Conservation (phyloP, 2,329 filamentous ascomycete species). For the Xylariales sp. region DNA sequence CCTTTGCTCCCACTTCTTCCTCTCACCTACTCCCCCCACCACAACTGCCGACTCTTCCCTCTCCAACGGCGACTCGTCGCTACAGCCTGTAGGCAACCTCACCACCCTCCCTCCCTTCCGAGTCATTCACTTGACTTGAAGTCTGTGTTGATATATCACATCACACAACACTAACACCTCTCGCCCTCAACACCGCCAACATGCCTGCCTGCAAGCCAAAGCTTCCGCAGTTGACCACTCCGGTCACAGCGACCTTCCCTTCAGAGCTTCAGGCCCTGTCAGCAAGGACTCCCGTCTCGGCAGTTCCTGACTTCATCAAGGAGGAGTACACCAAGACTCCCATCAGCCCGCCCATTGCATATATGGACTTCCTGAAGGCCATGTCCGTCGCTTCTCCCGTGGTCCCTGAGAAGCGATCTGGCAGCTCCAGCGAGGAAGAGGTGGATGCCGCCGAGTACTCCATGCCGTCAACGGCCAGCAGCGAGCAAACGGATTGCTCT, state of each 20-base stretch:
- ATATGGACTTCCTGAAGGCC: slow-evolving; percentile 87
- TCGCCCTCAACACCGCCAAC: slow-evolving; percentile 22
- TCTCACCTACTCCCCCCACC: slow-evolving; percentile 15
- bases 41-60: slow-evolving; percentile 29
- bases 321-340: slow-evolving; percentile 65
- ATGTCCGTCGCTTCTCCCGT: slow-evolving; percentile 70
- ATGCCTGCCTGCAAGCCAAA: slow-evolving; percentile 55
- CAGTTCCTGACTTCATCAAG: slow-evolving; percentile 60
- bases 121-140: slow-evolving; percentile 44
- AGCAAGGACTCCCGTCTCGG: slow-evolving; percentile 64
- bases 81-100: slow-evolving; percentile 30
- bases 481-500: slow-evolving; percentile 50
- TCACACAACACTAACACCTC: slow-evolving; percentile 12
- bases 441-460: slow-evolving; percentile 39
- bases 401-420: slow-evolving; percentile 50
- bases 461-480: slow-evolving; percentile 52
- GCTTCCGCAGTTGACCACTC: slow-evolving; percentile 58
- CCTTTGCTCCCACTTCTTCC: slow-evolving; percentile 21
- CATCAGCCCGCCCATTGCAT: slow-evolving; percentile 84
- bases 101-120: slow-evolving; percentile 15
- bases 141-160: slow-evolving; percentile 12
- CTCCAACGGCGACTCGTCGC: slow-evolving; percentile 34
- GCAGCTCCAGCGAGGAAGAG: slow-evolving; percentile 43
- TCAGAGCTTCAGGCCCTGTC: slow-evolving; percentile 58
- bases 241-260: slow-evolving; percentile 58